Conservation (phyloP, 2,329 filamentous ascomycete species). For the Calonectria honghensis region DNA sequence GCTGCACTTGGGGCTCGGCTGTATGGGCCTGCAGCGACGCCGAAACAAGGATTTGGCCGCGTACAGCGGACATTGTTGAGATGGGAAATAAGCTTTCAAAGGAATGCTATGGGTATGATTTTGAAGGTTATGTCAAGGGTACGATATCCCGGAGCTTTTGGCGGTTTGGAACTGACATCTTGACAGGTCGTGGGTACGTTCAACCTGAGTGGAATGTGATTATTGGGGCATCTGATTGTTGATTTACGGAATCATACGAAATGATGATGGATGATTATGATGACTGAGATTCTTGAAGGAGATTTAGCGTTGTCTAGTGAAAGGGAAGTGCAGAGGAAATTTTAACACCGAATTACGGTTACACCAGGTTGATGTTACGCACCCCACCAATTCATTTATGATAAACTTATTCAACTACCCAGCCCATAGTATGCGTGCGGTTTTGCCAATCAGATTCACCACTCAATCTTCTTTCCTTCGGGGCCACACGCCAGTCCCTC, state of each 20-base stretch:
- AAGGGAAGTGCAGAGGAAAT: too few relatives aligned
- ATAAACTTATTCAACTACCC: too few relatives aligned
- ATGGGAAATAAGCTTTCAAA: neutral
- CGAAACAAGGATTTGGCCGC: neutral
- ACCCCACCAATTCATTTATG: too few relatives aligned
- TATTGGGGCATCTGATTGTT: neutral
- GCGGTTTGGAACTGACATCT: neutral
- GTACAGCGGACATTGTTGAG: neutral
- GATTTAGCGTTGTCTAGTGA: too few relatives aligned
- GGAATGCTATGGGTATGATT: too few relatives aligned
- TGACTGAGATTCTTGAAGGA: too few relatives aligned
- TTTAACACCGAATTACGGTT: too few relatives aligned
- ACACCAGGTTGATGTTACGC: too few relatives aligned
- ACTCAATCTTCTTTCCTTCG: slow-evolving; percentile 28
- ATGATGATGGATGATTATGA: too few relatives aligned
- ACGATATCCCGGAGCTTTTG: too few relatives aligned
- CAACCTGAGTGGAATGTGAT: neutral
- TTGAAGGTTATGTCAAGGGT: neutral
- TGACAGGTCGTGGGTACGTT: neutral
- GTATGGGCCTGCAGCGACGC: slow-evolving; percentile 4
- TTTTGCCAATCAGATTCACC: neutral
- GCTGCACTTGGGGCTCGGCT: neutral
- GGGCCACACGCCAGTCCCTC: slow-evolving; percentile 29
- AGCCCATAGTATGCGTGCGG: too few relatives aligned
- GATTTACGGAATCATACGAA: too few relatives aligned